These are phyloP conservation scores for Cladosporium sp. DNA, from an alignment of 2,329 filamentous ascomycete genomes.

Conservation along the genomic window DNA sequence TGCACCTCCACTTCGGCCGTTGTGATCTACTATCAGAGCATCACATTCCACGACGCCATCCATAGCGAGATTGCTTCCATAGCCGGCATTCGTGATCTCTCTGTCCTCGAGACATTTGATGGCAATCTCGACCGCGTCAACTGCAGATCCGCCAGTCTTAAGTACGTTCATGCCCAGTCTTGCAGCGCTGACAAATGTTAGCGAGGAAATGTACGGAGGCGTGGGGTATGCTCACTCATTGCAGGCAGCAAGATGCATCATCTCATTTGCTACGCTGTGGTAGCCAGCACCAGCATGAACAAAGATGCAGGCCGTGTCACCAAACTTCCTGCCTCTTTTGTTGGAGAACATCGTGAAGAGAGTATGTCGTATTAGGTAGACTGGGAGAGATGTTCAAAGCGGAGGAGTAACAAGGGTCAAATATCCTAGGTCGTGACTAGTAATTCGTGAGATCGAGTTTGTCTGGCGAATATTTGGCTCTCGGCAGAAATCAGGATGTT, in stretches of 20 bases:
- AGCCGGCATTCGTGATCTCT: constrained; percentile 95
- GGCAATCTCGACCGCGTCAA: constrained; percentile 87
- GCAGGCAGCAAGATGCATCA: constrained; percentile 80
- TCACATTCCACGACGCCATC: constrained; percentile 93
- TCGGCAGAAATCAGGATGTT: background rate
- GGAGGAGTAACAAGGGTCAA: background rate
- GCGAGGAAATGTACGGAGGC: constrained; percentile 1
- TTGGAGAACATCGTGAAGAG: constrained; percentile 39
- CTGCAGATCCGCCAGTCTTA: constrained; percentile 72
- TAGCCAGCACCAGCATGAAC: constrained; percentile 95
- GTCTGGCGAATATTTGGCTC: background rate
- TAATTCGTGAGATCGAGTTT: background rate
- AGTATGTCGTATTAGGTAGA: background rate
- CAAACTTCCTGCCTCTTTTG: constrained; percentile 40
- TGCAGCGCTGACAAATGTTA: constrained; percentile 65
- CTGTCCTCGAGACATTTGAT: constrained; percentile 86
- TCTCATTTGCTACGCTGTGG: constrained; percentile 84
- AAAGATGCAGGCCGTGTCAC: constrained; percentile 74
- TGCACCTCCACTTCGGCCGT: constrained; percentile 87
- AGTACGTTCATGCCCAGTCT: constrained; percentile 79
- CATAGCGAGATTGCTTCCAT: constrained; percentile 89
- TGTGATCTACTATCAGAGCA: constrained; percentile 87
- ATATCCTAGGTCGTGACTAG: background rate
- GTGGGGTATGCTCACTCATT: constrained; percentile 66
- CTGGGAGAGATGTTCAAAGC: background rate